phyloP scores from a whole-genome alignment of 2,329 filamentous ascomycete species.

The Diaporthe amygdali region DNA sequence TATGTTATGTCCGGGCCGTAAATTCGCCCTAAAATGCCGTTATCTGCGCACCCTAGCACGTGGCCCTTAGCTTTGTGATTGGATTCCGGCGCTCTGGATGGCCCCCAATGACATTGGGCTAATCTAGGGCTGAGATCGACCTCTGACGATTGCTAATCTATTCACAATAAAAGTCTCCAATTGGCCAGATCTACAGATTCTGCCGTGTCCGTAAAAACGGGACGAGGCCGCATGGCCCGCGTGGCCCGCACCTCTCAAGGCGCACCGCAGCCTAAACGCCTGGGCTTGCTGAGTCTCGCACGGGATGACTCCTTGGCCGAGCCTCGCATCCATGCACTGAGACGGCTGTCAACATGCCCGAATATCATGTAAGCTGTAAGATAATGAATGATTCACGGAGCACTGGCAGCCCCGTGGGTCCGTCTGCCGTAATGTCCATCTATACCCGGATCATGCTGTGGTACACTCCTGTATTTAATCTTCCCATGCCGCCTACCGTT shows the following conservation, averaged over 20 bases:
- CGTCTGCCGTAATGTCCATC: background rate
- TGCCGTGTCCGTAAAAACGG: background rate
- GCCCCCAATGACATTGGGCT: background rate
- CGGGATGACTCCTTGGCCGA: constrained; percentile 19
- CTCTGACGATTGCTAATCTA: background rate
- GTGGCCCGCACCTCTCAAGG: background rate
- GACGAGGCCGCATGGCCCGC: background rate
- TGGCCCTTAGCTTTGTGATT: background rate
- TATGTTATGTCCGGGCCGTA: constrained; percentile 11
- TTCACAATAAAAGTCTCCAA: background rate
- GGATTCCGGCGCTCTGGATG: background rate
- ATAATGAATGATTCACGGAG: background rate
- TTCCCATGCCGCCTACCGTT: background rate
- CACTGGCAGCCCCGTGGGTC: background rate
- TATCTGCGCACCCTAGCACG: background rate
- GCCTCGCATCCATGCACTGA: background rate
- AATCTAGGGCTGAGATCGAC: constrained; percentile 6
- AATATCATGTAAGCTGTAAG: background rate
- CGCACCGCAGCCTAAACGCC: background rate
- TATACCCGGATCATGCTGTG: background rate
- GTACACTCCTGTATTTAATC: background rate
- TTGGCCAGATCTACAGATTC: background rate
- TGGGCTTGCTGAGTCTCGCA: background rate
- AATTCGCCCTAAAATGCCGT: background rate
- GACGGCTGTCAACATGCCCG: background rate